These are phyloP conservation scores for Groenewaldozyma sp. DNA, from an alignment of 1,139 yeast species.

Conservation along the genomic window DNA sequence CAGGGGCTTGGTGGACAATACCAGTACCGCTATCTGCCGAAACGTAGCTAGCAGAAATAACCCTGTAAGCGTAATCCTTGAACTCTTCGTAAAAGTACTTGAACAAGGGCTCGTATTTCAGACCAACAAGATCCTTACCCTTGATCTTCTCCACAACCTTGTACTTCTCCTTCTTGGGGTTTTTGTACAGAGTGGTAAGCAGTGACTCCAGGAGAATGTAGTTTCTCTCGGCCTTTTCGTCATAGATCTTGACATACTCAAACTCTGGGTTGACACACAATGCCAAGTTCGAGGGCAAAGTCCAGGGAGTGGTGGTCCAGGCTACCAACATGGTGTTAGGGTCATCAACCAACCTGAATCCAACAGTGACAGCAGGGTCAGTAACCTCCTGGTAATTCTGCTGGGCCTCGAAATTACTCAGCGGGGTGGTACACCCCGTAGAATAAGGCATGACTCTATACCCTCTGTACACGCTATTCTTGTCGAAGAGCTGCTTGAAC, in stretches of 20 bases:
- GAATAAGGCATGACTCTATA: slow-evolving; percentile 98
- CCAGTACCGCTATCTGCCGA: slow-evolving; percentile 97
- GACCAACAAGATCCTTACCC: slow-evolving; percentile 75
- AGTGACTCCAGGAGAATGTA: slow-evolving; percentile 78
- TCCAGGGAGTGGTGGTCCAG: slow-evolving; percentile 99
- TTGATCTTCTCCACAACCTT: slow-evolving; percentile 68
- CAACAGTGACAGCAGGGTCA: slow-evolving; percentile 93
- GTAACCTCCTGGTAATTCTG: slow-evolving; percentile 94
- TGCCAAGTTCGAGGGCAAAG: slow-evolving; percentile 88
- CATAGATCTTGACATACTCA: slow-evolving; percentile 85
- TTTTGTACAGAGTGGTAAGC: slow-evolving; percentile 77
- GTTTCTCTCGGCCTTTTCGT: slow-evolving; percentile 73
- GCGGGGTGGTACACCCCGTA: slow-evolving; percentile 92
- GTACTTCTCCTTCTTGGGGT: slow-evolving; percentile 84
- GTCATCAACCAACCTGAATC: slow-evolving; percentile 73
- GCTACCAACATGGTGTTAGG: slow-evolving; percentile 81
- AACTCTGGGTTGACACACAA: slow-evolving; percentile 85
- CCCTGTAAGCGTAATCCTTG: slow-evolving; percentile 67
- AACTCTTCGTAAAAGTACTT: slow-evolving; percentile 69
- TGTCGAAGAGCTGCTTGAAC: slow-evolving; percentile 76
- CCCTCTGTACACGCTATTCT: slow-evolving; percentile 86
- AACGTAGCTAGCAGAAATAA: slow-evolving; percentile 75
- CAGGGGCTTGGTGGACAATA: slow-evolving; percentile 96
- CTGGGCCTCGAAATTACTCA: slow-evolving; percentile 96
- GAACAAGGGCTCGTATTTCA: slow-evolving; percentile 73